A percentile compares a stretch with the other conserved stretches of the same genome.
Evolutionary conservation across 2,329 filamentous ascomycete genomes (phyloP).

Genomic region (Allantophomopsis lycopodina): DNA sequence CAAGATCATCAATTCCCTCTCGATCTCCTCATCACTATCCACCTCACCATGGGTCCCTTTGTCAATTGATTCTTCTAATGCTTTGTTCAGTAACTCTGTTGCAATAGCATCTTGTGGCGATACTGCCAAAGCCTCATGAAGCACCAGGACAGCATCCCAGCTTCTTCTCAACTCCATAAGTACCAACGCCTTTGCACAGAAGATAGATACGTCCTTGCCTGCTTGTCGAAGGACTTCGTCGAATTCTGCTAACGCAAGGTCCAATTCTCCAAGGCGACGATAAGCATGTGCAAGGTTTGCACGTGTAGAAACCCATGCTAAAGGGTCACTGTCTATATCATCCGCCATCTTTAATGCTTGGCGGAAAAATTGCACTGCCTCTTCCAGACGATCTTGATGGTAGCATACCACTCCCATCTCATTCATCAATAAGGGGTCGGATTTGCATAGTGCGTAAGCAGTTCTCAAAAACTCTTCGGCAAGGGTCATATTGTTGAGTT

Average conservation of each 20-base stretch:
- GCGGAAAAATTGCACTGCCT: conserved; percentile 65
- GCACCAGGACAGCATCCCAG: conserved; percentile 64
- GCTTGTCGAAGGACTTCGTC: conserved; percentile 77
- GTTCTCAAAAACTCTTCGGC: conserved; percentile 91
- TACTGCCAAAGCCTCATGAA: conserved; percentile 76
- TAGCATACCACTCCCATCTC: conserved; percentile 96
- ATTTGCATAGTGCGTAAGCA: conserved; percentile 69
- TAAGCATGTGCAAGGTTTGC: conserved; percentile 86
- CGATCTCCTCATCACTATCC: conserved; percentile 38
- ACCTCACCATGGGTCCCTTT: conserved; percentile 13
- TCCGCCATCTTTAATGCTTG: conserved; percentile 65
- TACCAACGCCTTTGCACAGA: conserved; percentile 73
- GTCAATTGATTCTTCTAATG: conserved; percentile 46
- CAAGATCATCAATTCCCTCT: conserved; percentile 28
- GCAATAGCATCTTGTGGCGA: conserved; percentile 70
- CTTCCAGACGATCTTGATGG: conserved; percentile 67
- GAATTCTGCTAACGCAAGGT: conserved; percentile 66
- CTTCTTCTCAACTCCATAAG: conserved; percentile 63
- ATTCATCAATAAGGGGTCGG: conserved; percentile 82
- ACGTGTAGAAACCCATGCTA: conserved; percentile 70
- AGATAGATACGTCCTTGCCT: conserved; percentile 65
- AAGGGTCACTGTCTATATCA: conserved; percentile 69
- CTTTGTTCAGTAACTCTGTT: conserved; percentile 63
- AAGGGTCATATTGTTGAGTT: conserved; percentile 85
- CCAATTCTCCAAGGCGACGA: conserved; percentile 54